phyloP scores from a whole-genome alignment of 2,329 filamentous ascomycete species.

The Davidsoniella australis region DNA sequence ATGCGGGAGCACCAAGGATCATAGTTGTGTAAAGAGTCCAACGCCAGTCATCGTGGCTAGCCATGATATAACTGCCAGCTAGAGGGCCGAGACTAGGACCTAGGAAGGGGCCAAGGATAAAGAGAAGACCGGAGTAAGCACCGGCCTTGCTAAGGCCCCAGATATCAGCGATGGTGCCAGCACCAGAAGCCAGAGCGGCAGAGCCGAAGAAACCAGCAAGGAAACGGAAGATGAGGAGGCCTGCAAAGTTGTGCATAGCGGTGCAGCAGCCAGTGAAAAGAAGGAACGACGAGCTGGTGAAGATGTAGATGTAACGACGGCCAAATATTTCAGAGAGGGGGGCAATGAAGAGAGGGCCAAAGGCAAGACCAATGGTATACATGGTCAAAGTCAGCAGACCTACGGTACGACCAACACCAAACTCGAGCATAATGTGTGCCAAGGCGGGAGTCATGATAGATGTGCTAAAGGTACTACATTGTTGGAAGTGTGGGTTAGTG shows the following conservation, averaged over 20 bases:
- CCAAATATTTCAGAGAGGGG: slow-evolving; percentile 43
- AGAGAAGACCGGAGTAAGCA: slow-evolving; percentile 27
- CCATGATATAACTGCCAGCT: slow-evolving; percentile 31
- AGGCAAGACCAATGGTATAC: slow-evolving; percentile 41
- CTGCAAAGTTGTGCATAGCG: slow-evolving; percentile 30
- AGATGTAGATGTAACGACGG: slow-evolving; percentile 33
- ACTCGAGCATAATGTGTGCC: slow-evolving; percentile 30
- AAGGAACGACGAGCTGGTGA: slow-evolving; percentile 31
- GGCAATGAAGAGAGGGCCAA: slow-evolving; percentile 42
- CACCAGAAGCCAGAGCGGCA: slow-evolving; percentile 31
- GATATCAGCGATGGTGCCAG: slow-evolving; percentile 33
- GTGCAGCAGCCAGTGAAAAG: slow-evolving; percentile 38
- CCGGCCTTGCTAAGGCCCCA: slow-evolving; percentile 9
- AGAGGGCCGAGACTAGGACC: slow-evolving; percentile 34
- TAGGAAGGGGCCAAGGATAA: slow-evolving; percentile 34
- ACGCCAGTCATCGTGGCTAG: slow-evolving; percentile 29
- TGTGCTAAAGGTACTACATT: slow-evolving; percentile 28
- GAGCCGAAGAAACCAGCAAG: slow-evolving; percentile 35
- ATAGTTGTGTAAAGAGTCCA: slow-evolving; percentile 36
- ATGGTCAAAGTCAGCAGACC: slow-evolving; percentile 42
- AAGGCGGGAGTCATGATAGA: slow-evolving; percentile 36
- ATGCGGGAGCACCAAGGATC: slow-evolving; percentile 26
- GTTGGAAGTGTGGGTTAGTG: slow-evolving; percentile 15
- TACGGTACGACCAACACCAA: slow-evolving; percentile 34
- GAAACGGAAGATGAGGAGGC: slow-evolving; percentile 37